These are phyloP conservation scores for Lipomyces kockii DNA, from an alignment of 805 yeast genomes.

Conservation along the genomic window DNA sequence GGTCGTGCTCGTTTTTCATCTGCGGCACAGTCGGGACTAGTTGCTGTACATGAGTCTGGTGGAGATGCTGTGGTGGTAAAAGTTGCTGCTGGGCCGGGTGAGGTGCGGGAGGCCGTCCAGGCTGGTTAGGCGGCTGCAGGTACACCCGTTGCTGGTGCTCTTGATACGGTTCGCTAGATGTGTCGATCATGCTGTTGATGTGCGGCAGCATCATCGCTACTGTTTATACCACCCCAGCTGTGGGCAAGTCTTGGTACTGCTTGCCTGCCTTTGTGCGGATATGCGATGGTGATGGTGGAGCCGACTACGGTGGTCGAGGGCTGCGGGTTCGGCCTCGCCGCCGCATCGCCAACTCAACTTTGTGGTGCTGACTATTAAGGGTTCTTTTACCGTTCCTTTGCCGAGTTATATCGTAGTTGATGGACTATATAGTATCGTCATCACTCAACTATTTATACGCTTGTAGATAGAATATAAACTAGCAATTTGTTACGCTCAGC, in stretches of 20 bases:
- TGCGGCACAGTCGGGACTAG: not conserved
- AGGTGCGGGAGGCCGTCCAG: not conserved
- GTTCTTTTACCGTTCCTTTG: too few relatives aligned
- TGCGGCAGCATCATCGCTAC: slow-evolving; percentile 2
- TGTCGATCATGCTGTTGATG: slow-evolving; percentile 12
- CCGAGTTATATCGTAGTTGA: too few relatives aligned
- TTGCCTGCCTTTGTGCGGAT: too few relatives aligned
- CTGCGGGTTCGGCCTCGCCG: too few relatives aligned
- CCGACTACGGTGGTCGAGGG: too few relatives aligned
- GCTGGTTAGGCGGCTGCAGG: not conserved
- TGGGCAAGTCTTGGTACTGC: too few relatives aligned
- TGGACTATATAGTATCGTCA: too few relatives aligned
- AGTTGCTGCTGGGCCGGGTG: not conserved
- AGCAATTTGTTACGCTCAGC: too few relatives aligned
- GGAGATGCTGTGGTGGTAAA: not conserved
- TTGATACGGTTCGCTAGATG: not conserved
- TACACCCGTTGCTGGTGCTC: not conserved
- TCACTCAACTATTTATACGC: too few relatives aligned
- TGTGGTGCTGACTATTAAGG: not conserved
- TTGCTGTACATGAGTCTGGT: not conserved
- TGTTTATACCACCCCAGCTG: not conserved
- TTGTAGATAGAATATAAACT: too few relatives aligned
- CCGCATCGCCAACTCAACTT: too few relatives aligned
- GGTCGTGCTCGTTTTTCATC: not conserved
- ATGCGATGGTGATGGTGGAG: too few relatives aligned